Percentiles rank a stretch among this genome's conserved stretches.
phyloP scores from a whole-genome alignment of 257 asterid species.

The Solanum microdontum region DNA sequence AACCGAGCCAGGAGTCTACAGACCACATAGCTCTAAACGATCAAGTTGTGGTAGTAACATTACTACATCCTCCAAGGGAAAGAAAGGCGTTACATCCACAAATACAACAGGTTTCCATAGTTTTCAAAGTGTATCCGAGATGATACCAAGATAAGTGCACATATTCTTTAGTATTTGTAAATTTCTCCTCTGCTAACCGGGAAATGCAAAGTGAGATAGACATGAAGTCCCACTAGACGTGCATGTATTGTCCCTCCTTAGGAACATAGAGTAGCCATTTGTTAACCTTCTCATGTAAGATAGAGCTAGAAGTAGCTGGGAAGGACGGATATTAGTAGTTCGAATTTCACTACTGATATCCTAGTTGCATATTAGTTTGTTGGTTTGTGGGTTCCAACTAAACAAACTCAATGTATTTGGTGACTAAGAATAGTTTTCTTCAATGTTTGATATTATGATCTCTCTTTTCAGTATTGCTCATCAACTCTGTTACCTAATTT shows the following conservation, averaged over 20 bases:
- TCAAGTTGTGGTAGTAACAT: conserved; percentile 14
- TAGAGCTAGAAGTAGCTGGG: neutral
- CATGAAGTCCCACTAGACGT: neutral
- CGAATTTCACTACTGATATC: neutral
- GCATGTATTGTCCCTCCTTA: neutral
- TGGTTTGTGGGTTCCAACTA: neutral
- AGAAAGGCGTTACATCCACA: conserved; percentile 20
- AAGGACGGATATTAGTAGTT: neutral
- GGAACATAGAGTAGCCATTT: neutral
- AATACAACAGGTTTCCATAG: conserved; percentile 12
- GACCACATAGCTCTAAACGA: conserved; percentile 14
- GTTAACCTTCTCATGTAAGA: neutral
- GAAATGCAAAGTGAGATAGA: neutral
- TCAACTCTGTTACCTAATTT: no score
- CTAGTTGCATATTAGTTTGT: neutral
- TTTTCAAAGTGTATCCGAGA: conserved; percentile 18
- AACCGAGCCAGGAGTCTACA: conserved; percentile 50
- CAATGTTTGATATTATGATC: neutral
- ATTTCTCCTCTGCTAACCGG: neutral
- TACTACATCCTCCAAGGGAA: conserved; percentile 16
- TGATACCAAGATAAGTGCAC: conserved; percentile 50
- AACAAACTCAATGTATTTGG: neutral
- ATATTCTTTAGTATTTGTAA: neutral
- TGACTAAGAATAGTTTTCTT: neutral
- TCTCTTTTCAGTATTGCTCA: neutral